Base-by-base conservation (phyloP, 176 grass and related monocot genomes). In the Cenchrus purpureus region DNA sequence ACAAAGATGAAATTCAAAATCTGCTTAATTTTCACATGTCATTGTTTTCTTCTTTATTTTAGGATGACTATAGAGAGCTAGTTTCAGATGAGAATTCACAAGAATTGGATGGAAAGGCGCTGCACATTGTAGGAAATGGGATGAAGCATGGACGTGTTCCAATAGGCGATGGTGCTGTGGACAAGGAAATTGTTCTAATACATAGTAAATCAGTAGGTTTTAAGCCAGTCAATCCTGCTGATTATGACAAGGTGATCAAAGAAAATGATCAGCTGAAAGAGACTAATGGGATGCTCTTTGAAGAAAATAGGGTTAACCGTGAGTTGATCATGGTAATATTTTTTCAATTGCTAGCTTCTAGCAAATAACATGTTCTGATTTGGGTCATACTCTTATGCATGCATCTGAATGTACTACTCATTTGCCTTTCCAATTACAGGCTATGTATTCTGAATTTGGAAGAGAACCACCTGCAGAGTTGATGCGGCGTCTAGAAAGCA, bases 1-100 rank as follows among this genome's bases (percentile, higher is more conserved):
- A 25, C 25, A n/a, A n/a, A 25, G 25, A 25, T 25, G 25, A 25
- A 25, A 25, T 25, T 25, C 25, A 25, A 25, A 19, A 56, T 56
- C 54, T 17, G 3, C 2, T 62, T 28, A 4, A 25, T 9, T n/a
- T 19, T 31, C 4, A 29, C 0, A 64, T 60, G 61, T 5, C 61
- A 31, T 12, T 13, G 32, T 31, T 31, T 64, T 31, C 0, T 3
- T 64, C 0, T 20, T 72, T 42, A 50, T 72, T 50, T 50, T 50
- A 72, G 69, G 45, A 72, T 48, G 45, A 72, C 45, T 72, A 32
- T 13, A 74, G 8, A 54, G 71, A 13, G 0, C 34, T 15, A 74
- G 71, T 12, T 53, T 9, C 25, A 54, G 71, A 54, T 54, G 71
- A 74, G 71, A 54, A 74, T 74, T 74, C 49, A 16, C 12, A 74